These are phyloP conservation scores for Wallacemonas rigidus DNA, from an alignment of 208 protist genomes.

Conservation along the genomic window DNA sequence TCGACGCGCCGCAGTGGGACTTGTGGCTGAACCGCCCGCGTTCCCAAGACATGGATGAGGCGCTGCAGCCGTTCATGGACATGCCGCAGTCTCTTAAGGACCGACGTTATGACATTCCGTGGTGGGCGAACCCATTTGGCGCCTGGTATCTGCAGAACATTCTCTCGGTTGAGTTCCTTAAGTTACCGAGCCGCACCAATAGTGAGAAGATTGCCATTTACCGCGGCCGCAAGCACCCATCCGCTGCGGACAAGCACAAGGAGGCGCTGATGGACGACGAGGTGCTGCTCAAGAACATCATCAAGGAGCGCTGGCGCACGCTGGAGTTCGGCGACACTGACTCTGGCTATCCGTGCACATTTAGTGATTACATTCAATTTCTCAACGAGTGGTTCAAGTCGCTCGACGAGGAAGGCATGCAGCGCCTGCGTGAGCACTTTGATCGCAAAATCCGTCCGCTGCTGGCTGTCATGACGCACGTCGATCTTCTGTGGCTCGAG, in stretches of 20 bases:
- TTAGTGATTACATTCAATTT: conserved; percentile 94
- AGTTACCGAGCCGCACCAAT: conserved; percentile 85
- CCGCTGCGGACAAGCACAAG: conserved; percentile 50
- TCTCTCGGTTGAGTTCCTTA: conserved; percentile 88
- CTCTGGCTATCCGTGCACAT: conserved; percentile 88
- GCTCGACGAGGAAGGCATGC: conserved; percentile 90
- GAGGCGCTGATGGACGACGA: conserved; percentile 80
- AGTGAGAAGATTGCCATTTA: conserved; percentile 92
- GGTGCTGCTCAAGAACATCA: conserved; percentile 80
- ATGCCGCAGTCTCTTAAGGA: conserved; percentile 93
- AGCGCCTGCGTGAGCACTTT: conserved; percentile 92
- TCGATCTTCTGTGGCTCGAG: conserved; percentile 91
- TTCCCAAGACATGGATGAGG: conserved; percentile 91
- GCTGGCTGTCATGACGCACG: conserved; percentile 92
- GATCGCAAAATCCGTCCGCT: conserved; percentile 91
- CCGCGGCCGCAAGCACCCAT: conserved; percentile 55
- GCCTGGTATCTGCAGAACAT: conserved; percentile 94
- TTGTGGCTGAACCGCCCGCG: conserved; percentile 87
- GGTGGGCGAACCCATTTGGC: conserved; percentile 94
- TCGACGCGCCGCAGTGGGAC: conserved; percentile 92
- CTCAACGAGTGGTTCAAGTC: conserved; percentile 95
- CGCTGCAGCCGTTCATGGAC: conserved; percentile 93
- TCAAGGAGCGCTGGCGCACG: conserved; percentile 90
- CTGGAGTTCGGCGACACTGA: conserved; percentile 92
- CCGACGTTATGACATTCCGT: conserved; percentile 91